Evolutionary conservation across 1,284 basidiomycete genomes (phyloP).

Genomic region (Trichosporon coremiiforme): DNA sequence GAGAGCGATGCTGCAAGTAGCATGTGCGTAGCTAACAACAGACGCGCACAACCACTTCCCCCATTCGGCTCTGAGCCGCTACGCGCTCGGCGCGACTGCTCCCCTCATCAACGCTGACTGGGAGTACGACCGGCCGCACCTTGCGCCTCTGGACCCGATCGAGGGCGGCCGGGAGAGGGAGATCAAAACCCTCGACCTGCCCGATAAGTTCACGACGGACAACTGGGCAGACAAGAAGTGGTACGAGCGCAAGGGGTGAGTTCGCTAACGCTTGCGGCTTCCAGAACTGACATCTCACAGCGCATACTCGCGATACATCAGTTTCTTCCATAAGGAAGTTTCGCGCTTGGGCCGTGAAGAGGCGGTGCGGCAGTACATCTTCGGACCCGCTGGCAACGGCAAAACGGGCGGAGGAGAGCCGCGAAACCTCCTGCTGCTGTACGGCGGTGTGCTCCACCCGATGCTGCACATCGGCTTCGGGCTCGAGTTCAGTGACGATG

Average conservation of each 20-base stretch:
- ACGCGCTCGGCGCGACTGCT: constrained; percentile 65
- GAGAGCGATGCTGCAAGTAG: too few species aligned
- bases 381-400: constrained; percentile 55
- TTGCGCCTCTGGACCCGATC: constrained; percentile 60
- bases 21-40: constrained; percentile 22
- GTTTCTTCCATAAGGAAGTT: constrained; percentile 64
- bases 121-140: constrained; percentile 41
- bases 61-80: constrained; percentile 61
- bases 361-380: constrained; percentile 63
- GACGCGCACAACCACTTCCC: constrained; percentile 65
- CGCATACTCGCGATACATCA: constrained; percentile 62
- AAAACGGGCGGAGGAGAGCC: constrained; percentile 59
- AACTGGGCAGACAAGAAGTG: constrained; percentile 63
- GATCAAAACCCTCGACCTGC: constrained; percentile 34
- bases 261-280: too few species aligned
- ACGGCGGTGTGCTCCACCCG: constrained; percentile 62
- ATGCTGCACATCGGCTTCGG: constrained; percentile 70
- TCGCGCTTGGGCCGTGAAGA: constrained; percentile 57
- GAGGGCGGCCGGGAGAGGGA: constrained; percentile 45
- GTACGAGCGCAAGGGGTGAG: constrained; percentile 59
- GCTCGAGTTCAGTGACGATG: constrained; percentile 64
- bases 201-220: constrained; percentile 42
- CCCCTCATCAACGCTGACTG: constrained; percentile 60
- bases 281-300: constrained; percentile 29
- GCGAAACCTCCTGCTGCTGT: constrained; percentile 63